These are phyloP conservation scores for Barbarea vulgaris DNA, from an alignment of 345 rosid species.

Conservation along the genomic window DNA sequence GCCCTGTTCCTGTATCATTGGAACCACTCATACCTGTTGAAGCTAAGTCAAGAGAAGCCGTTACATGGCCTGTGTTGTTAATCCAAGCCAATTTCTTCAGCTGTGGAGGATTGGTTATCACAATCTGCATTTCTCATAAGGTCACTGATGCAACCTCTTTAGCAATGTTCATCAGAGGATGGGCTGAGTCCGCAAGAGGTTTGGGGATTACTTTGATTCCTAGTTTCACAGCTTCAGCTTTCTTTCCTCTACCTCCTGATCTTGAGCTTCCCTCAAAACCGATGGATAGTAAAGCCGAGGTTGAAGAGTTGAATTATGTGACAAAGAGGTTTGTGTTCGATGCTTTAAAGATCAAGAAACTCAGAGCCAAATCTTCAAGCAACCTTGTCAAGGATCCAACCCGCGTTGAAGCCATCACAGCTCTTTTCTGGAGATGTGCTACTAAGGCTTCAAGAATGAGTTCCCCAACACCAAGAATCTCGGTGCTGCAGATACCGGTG, in stretches of 20 bases:
- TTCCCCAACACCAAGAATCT: conserved; percentile 16
- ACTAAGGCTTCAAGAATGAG: conserved; percentile 31
- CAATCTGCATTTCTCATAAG: conserved; percentile 46
- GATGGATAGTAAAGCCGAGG: conserved; percentile 15
- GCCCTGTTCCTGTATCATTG: conserved; percentile 33
- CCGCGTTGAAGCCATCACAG: conserved; percentile 42
- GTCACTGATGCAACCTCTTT: conserved; percentile 50
- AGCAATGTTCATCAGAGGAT: conserved; percentile 45
- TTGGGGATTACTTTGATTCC: conserved; percentile 28
- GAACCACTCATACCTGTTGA: conserved; percentile 43
- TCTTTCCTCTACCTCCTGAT: conserved; percentile 38
- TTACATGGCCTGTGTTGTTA: conserved; percentile 37
- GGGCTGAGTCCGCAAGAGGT: conserved; percentile 42
- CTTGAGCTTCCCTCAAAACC: conserved; percentile 16
- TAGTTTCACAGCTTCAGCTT: conserved; percentile 38
- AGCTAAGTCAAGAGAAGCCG: conserved; percentile 31
- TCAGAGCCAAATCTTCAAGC: conserved; percentile 44
- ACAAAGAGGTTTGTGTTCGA: conserved; percentile 54
- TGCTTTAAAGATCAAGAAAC: conserved; percentile 40
- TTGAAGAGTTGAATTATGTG: conserved; percentile 11
- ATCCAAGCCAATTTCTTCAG: conserved; percentile 47
- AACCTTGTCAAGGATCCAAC: conserved; percentile 38
- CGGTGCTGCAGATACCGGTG: conserved; percentile 27
- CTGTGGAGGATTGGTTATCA: conserved; percentile 55
- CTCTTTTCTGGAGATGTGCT: conserved; percentile 42